These are phyloP conservation scores for Teunomyces kruisii DNA, from an alignment of 805 yeast genomes.

Conservation along the genomic window DNA sequence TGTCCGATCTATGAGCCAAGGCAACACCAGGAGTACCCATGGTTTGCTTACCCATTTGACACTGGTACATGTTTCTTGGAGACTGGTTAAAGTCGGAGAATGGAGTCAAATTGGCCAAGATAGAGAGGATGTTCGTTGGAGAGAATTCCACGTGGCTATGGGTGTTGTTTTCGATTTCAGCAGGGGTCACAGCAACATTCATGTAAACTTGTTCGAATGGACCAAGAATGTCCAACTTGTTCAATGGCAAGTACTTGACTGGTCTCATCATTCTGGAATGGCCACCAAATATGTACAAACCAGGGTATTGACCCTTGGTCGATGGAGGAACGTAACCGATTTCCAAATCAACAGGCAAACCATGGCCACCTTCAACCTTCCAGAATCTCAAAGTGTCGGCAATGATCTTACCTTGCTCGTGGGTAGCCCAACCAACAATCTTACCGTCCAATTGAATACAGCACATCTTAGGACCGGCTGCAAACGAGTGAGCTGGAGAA, in stretches of 20 bases:
- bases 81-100: conserved; percentile 98
- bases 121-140: conserved; percentile 92
- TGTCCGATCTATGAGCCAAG: conserved; percentile 86
- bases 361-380: conserved; percentile 81
- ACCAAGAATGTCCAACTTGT: conserved; percentile 83
- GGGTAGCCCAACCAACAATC: conserved; percentile 92
- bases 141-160: conserved; percentile 94
- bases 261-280: conserved; percentile 96
- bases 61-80: conserved; percentile 99
- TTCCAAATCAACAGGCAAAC: conserved; percentile 85
- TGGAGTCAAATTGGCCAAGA: conserved; percentile 95
- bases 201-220: conserved; percentile 98
- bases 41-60: conserved; percentile 99
- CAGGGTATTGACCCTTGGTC: conserved; percentile 94
- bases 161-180: conserved; percentile 75
- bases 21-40: conserved; percentile 99
- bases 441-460: conserved; percentile 94
- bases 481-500: conserved; percentile 71
- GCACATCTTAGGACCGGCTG: conserved; percentile 85
- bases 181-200: conserved; percentile 93
- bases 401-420: conserved; percentile 78
- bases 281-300: conserved; percentile 87
- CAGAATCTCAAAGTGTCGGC: conserved; percentile 89
- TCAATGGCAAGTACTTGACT: conserved; percentile 84
- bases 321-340: conserved; percentile 97